Percentiles rank a stretch among this genome's conserved stretches.
Evolutionary conservation across 495 filamentous ascomycete species (phyloP).

Genomic region (Rusavskia elegans): DNA sequence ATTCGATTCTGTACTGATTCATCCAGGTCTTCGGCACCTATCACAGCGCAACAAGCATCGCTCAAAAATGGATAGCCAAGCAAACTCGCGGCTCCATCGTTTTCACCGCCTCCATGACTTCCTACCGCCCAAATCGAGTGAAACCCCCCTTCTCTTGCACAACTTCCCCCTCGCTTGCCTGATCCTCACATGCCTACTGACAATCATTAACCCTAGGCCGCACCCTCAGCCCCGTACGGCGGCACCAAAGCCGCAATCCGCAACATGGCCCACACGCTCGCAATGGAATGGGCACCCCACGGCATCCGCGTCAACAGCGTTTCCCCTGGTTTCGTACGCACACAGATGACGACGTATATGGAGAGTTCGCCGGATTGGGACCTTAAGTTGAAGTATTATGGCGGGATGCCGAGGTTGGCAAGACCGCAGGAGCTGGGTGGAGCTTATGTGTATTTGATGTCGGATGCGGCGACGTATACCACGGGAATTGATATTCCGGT

Average conservation of each 20-base stretch:
- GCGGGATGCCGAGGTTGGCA: slow-evolving; percentile 26
- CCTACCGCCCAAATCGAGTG: slow-evolving; percentile 30
- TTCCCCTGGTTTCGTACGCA: slow-evolving; percentile 23
- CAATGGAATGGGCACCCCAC: slow-evolving; percentile 32
- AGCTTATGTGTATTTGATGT: slow-evolving; percentile 26
- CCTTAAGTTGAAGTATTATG: slow-evolving; percentile 29
- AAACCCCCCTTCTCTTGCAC: too few relatives aligned
- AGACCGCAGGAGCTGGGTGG: slow-evolving; percentile 24
- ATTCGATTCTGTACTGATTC: neutral
- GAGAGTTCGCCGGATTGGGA: slow-evolving; percentile 22
- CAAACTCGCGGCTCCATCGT: slow-evolving; percentile 28
- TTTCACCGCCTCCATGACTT: slow-evolving; percentile 30
- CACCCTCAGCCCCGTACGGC: slow-evolving; percentile 8
- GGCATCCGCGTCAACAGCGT: slow-evolving; percentile 29
- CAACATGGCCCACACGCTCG: slow-evolving; percentile 24
- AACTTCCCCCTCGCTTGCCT: too few relatives aligned
- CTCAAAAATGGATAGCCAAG: slow-evolving; percentile 25
- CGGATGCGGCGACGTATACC: slow-evolving; percentile 20
- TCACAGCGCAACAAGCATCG: slow-evolving; percentile 21
- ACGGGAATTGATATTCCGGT: slow-evolving; percentile 25
- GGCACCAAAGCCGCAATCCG: slow-evolving; percentile 19
- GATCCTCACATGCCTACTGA: neutral
- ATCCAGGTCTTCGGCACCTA: slow-evolving; percentile 25
- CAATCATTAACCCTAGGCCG: neutral
- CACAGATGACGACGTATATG: slow-evolving; percentile 24